Percentiles rank a stretch among this genome's conserved stretches.
Evolutionary conservation across 2,329 filamentous ascomycete genomes (phyloP).

Genomic region (Trichoderma sp.): DNA sequence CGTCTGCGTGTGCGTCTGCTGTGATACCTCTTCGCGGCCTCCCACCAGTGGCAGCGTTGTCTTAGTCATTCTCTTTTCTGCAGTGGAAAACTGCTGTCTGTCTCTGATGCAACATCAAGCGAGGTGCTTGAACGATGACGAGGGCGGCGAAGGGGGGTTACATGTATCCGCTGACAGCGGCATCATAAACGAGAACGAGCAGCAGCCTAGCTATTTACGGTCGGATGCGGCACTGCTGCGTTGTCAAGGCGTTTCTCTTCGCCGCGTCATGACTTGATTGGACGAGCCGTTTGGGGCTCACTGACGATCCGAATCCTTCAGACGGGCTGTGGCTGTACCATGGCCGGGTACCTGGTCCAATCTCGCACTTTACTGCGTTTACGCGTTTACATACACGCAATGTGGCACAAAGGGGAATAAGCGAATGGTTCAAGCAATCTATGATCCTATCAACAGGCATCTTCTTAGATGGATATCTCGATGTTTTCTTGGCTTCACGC

Average conservation of each 20-base stretch:
- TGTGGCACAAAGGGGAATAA: too few relatives aligned
- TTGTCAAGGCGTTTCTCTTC: not conserved
- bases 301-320: not conserved
- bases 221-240: not conserved
- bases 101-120: not conserved
- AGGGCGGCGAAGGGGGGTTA: not conserved
- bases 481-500: too few relatives aligned
- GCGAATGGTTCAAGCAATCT: too few relatives aligned
- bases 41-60: conserved; percentile 2
- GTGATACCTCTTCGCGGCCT: not conserved
- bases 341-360: too few relatives aligned
- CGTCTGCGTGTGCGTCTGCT: not conserved
- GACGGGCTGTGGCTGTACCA: too few relatives aligned
- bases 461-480: too few relatives aligned
- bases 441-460: too few relatives aligned
- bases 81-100: not conserved
- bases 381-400: too few relatives aligned
- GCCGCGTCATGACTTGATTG: not conserved
- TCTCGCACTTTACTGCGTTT: too few relatives aligned
- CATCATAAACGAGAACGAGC: conserved; percentile 19
- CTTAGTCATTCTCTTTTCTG: not conserved
- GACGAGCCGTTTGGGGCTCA: not conserved
- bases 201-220: not conserved
- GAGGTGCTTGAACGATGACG: conserved; percentile 14
- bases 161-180: not conserved